Evolutionary conservation across 164 flowering plant genomes (phyloP).

Genomic region (Vitis cinerea): DNA sequence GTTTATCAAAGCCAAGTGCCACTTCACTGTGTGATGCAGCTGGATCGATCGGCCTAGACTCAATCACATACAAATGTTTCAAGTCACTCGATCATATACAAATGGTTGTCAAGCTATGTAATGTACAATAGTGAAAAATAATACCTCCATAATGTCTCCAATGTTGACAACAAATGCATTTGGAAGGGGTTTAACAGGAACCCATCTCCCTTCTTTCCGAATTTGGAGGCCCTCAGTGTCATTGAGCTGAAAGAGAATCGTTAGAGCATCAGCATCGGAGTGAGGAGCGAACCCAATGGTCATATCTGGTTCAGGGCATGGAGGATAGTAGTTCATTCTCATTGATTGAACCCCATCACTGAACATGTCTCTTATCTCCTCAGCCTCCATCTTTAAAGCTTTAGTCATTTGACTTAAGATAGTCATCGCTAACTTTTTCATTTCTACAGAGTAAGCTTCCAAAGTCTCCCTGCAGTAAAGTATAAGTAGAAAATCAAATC

Average conservation of each 20-base stretch:
- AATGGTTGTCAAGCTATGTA: no score
- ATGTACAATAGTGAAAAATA: no score
- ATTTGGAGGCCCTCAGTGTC: slow-evolving; percentile 48
- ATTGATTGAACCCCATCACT: slow-evolving; percentile 33
- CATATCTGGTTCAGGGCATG: slow-evolving; percentile 47
- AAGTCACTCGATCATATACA: no score
- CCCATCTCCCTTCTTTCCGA: slow-evolving; percentile 49
- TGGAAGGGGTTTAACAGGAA: slow-evolving; percentile 39
- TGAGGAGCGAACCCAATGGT: slow-evolving; percentile 46
- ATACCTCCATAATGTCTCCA: slow-evolving; percentile 52
- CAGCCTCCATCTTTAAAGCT: slow-evolving; percentile 26
- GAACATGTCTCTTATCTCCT: slow-evolving; percentile 29
- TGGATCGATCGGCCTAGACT: no score
- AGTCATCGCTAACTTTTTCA: slow-evolving; percentile 21
- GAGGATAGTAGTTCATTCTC: slow-evolving; percentile 60
- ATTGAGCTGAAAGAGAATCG: slow-evolving; percentile 45
- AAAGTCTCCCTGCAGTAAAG: slow-evolving; percentile 20
- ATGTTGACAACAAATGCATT: slow-evolving; percentile 38
- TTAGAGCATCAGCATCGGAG: slow-evolving; percentile 43
- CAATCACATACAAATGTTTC: no score
- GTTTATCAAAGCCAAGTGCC: no score
- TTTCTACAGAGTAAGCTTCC: slow-evolving; percentile 25
- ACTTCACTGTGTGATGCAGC: no score
- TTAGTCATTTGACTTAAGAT: slow-evolving; percentile 27
- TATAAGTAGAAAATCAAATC: no score